Base-by-base conservation (phyloP, 768 basidiomycete genomes). In the Megacollybia marginata region DNA sequence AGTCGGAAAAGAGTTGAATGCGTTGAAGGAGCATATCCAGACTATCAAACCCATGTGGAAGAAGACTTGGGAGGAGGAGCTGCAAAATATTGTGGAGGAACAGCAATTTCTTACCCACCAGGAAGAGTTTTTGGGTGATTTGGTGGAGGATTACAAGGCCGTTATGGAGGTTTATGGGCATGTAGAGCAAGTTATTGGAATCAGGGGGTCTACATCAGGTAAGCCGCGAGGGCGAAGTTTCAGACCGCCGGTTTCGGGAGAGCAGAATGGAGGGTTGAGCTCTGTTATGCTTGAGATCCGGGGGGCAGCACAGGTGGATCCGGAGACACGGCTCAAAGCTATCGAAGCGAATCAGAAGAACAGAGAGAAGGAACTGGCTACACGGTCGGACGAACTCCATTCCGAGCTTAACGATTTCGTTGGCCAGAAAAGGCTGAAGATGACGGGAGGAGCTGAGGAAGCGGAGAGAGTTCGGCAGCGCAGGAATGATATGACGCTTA, bases 31-130 rank as follows among this genome's bases (percentile, higher is more conserved):
- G 57, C 91, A 95, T 64, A 88, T 97, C 56, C 79, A 83, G 57
- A 87, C 89, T 10, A 79, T 94, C 59, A 92, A 88, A 60, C 92
- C 95, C 40, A 91, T 90, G 79, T 99, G 95, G 95, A 90, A 94
- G 74, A 92, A 94, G 76, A 97, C 93, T 16, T 99, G 95, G 95
- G 88, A 90, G 60, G 84, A 91, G 61, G 95, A 99, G 69, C 64
- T 99, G 62, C 88, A 92, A 73, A 91, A 92, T 55, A 93, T 99
- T 49, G 88, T 97, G 51, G 93, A 96, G 64, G 95, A 99, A 65
- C 94, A 99, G 63, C 89, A 93, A 57, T 88, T 96, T 71, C 69
- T 97, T 52, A 82, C 80, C 8, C 89, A 96, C 60, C 94, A 97
- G 65, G 90, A 94, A 62, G 92, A 93, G 64, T 80, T 99, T 64